Percentiles rank a stretch among this genome's conserved stretches.
Evolutionary conservation across 2,329 filamentous ascomycete genomes (phyloP).

Genomic region (Fusarium sp.): DNA sequence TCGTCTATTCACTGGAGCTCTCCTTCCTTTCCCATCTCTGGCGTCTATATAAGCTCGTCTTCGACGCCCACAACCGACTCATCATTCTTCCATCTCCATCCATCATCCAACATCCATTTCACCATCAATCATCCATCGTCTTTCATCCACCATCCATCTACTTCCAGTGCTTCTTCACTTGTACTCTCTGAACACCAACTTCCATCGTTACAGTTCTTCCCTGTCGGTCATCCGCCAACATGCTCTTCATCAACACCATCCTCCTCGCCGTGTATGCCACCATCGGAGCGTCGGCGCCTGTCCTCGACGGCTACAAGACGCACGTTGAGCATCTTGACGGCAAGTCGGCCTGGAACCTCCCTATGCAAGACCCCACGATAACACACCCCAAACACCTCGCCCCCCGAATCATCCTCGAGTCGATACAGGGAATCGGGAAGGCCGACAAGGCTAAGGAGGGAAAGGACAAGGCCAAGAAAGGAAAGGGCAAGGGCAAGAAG

Average conservation of each 20-base stretch:
- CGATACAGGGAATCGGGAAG: not conserved
- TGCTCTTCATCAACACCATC: not conserved
- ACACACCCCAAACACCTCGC: not conserved
- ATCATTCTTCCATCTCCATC: not conserved
- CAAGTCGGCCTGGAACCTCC: not conserved
- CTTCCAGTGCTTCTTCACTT: not conserved
- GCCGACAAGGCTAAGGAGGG: not conserved
- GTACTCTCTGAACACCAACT: not conserved
- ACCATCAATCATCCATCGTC: not conserved
- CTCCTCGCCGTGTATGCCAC: not conserved
- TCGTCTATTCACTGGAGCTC: not conserved
- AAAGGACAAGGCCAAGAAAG: not conserved
- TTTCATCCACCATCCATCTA: not conserved
- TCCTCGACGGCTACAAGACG: not conserved
- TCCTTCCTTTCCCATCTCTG: not conserved
- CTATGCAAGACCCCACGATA: not conserved
- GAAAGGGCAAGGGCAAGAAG: not conserved
- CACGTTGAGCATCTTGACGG: not conserved
- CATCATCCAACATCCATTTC: not conserved
- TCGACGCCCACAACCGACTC: not conserved
- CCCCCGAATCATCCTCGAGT: not conserved
- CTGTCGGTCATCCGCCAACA: not conserved
- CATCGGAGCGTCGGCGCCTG: not conserved
- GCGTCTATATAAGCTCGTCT: not conserved
- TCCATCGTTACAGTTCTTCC: not conserved